Base-by-base conservation (phyloP, 2,329 filamentous ascomycete genomes). In the Penicillium sp. region DNA sequence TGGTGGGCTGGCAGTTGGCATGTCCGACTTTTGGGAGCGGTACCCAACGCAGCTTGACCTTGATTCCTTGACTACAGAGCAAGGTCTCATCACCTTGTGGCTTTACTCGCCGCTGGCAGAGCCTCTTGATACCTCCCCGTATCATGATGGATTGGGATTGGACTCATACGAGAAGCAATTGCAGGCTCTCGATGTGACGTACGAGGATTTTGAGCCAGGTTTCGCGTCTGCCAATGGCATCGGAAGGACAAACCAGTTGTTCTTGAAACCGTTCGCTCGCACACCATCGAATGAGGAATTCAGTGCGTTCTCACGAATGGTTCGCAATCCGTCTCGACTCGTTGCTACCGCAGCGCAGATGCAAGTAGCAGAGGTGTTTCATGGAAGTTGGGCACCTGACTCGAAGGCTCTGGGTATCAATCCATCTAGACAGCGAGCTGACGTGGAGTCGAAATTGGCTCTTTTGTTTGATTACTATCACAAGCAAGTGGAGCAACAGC, bases 21-120 rank as follows among this genome's bases (percentile, higher is more conserved):
- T 81, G 40, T 74, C 76, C 3, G 75, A 83, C 55, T 84, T 84
- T 60, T 84, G 81, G 81, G 79, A 84, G 66, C 73, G 77, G 12
- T 82, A 80, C 52, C 81, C 81, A 0, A 80, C 78, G 0, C 73
- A 76, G 3, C 63, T 84, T 4, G 80, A 83, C 39, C 72, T 84
- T 9, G 64, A 71, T 0, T 73, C 78, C 43, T 76, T 79, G 0
- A 72, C 71, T 0, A 68, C 69, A 0, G 75, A 81, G 39, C 58
- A 63, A 2, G 79, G 79, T 0, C 67, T 73, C 4, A 67, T 84
- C 9, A 84, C 80, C 0, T 49, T 82, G 0, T 84, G 81, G 81
- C 61, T 84, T 0, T 83, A 83, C 52, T 79, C 75, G 44, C 81
- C 81, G 2, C 66, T 69, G 1, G 79, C 78, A 0, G 71, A 73